phyloP scores from a whole-genome alignment of 805 yeast genomes.

The Candida incommunis region DNA sequence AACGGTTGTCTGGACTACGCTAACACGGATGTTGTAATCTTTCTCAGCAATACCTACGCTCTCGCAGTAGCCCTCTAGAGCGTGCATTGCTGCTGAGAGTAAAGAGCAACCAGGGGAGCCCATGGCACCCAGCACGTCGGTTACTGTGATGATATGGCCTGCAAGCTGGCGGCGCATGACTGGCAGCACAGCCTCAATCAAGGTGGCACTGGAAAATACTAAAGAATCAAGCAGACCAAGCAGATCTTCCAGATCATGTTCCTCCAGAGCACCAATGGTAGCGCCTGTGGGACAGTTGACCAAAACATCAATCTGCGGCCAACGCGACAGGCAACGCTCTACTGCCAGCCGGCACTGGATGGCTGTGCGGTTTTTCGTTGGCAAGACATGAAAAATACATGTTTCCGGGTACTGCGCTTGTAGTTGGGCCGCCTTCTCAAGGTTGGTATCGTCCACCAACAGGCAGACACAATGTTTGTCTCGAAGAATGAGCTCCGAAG shows the following conservation, averaged over 20 bases:
- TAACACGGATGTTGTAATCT: not conserved
- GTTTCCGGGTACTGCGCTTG: not conserved
- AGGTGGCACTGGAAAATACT: not conserved
- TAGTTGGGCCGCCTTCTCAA: not conserved
- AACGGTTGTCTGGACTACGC: not conserved
- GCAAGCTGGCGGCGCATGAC: constrained; percentile 9
- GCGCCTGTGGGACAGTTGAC: not conserved
- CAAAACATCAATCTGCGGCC: not conserved
- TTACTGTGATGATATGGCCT: constrained; percentile 12
- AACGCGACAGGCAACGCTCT: not conserved
- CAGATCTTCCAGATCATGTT: not conserved
- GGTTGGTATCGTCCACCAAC: not conserved
- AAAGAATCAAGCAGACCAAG: not conserved
- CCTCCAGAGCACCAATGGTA: not conserved
- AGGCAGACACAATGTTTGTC: not conserved
- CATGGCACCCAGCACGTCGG: constrained; percentile 10
- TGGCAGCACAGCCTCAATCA: constrained; percentile 11
- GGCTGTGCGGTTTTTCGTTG: not conserved
- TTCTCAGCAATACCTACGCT: not conserved
- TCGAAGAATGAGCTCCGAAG: not conserved
- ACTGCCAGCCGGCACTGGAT: not conserved
- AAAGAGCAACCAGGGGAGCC: constrained; percentile 14
- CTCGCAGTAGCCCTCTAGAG: constrained; percentile 14
- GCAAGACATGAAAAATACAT: not conserved
- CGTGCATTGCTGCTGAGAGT: constrained; percentile 14